Base-by-base conservation (phyloP, 495 filamentous ascomycete species). In the Neurospora discreta region DNA sequence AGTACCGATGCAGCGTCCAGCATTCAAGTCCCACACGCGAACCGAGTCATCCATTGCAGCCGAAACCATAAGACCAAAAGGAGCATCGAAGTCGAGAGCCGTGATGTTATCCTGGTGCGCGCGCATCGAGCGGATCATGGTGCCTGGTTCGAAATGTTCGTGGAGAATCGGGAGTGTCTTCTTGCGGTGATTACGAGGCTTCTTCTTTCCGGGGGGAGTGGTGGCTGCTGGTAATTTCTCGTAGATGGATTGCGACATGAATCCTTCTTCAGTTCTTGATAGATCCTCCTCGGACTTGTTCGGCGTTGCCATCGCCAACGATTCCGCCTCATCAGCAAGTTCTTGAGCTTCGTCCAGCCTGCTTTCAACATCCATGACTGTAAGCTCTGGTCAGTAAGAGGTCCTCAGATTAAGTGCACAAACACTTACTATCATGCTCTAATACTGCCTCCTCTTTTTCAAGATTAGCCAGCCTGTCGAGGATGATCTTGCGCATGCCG, bases 191-290 rank as follows among this genome's bases (percentile, higher is more conserved):
- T 87, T 89, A 72, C 90, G 89, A 58, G 89, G 90, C 74, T 90
- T 89, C 79, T 89, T 87, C 39, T 87, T 81, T 71, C 80, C 81
- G 8, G 83, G 80, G 10, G 84, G 80, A 71, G 87, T 89, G 67
- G 78, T 82, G 38, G 87, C 82, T 71, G 86, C 85, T 1, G 93
- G 93, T 18, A 98, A 81, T 79, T 98, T 98, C 77, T 95, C 90
- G 77, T 98, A 99, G 74, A 99, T 92, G 9, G 93, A 97, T 78
- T 97, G 93, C 3, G 95, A 98, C 96, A 98, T 98, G 84, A 98
- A 99, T 1, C 89, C 87, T 80, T 87, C 71, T 81, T 87, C 70
- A 81, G 89, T 89, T 15, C 83, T 80, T 26, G 86, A 85, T 1
- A 80, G 69, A 42, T 86, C 86, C 30, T 81, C 84, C 44, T 91